Base-by-base conservation (phyloP, 225 moss, liverwort and hornwort species). In the Pseudoscleropodium purum region DNA sequence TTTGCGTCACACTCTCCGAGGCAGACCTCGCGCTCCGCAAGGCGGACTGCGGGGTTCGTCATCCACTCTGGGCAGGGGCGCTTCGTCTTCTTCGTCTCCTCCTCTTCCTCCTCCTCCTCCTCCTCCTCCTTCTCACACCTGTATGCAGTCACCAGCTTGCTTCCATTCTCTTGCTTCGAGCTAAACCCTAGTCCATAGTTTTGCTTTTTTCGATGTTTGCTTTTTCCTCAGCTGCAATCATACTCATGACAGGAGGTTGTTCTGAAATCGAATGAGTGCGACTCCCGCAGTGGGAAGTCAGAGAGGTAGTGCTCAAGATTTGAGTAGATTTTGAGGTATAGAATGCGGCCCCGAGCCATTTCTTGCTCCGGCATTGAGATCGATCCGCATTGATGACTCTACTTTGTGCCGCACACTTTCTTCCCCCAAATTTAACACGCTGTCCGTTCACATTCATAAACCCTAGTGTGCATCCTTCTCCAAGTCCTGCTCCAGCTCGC, bases 81-180 rank as follows among this genome's bases (percentile, higher is more conserved):
- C 68, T 79, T 82, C 60, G 54, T 25, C 85, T 77, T 33, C 34
- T 11, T 79, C 25, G 54, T 56, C 51, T 49, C 52, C 52, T 37
- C 15, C 43, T 45, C 30, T 51, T 77, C 21, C 20, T 57, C 6
- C 21, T 21, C 36, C 9, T 56, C 24, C 31, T 43, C 43, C 11
- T 41, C 26, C 45, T 36, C 54, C 65, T 80, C 9, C 54, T 47
- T 54, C 88, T 78, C 54, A 23, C 29, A 79, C 90, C 93, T 93
- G 93, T 89, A 91, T 93, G 93, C 91, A 93, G 90, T 91, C 91
- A 91, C 91, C 62, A 66, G 66, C 83, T 83, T 75, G 87, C 74
- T 86, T 66, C 65, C 61, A 41, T 60, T 63, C 63, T 27, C 67
- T 81, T 78, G 76, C 47, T 84, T 62, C 81, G 79, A 69, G 90